phyloP scores from a whole-genome alignment of 2,329 filamentous ascomycete genomes.

The Microsporum audouinii region DNA sequence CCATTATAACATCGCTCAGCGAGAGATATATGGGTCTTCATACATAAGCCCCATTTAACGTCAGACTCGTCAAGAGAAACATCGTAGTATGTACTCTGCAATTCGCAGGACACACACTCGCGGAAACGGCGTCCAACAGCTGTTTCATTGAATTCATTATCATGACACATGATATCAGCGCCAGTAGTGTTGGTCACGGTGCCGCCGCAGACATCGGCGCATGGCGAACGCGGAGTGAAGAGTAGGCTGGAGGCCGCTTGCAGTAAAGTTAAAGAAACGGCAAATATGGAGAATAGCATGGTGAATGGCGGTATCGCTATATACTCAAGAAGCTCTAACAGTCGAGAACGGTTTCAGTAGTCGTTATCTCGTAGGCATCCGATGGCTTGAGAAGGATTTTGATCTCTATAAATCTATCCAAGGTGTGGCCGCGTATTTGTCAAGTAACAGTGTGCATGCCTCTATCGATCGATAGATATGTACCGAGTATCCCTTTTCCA shows the following conservation, averaged over 20 bases:
- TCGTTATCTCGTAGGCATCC: neutral
- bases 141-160: conserved; percentile 26
- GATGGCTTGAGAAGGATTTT: neutral
- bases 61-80: conserved; percentile 29
- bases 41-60: conserved; percentile 38
- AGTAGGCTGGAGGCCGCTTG: conserved; percentile 19
- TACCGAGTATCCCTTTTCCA: neutral
- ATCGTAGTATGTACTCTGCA: conserved; percentile 31
- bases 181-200: conserved; percentile 28
- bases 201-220: conserved; percentile 23
- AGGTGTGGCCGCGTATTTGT: neutral
- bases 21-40: neutral
- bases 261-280: neutral
- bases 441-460: neutral
- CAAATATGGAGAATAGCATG: conserved; percentile 4
- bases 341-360: neutral
- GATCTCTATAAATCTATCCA: neutral
- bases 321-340: neutral
- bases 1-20: neutral
- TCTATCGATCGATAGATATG: neutral
- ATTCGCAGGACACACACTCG: conserved; percentile 32
- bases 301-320: neutral
- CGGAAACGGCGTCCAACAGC: conserved; percentile 27
- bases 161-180: conserved; percentile 33
- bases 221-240: conserved; percentile 30